Evolutionary conservation across 1,139 yeast genomes (phyloP), one percentile per base, ranked within the genome.

Genomic region (Entelexis paramagnoliae): DNA sequence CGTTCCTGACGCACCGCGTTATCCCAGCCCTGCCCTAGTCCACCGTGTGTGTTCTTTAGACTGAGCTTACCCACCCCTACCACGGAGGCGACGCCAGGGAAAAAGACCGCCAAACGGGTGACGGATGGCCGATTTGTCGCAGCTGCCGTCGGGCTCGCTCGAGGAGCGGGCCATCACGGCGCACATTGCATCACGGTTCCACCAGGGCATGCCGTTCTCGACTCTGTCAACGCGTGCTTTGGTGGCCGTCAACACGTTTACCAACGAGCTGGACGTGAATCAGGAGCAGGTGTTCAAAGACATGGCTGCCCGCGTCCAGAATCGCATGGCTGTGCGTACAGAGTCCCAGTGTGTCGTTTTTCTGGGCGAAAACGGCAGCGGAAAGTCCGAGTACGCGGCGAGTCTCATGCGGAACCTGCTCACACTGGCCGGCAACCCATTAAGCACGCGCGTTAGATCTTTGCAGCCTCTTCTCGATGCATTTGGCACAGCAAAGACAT

Each of bases 171-270:
- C 67, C 38, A 60, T 70, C 48, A 70, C 74, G 19, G 69, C 73
- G 16, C 74, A 70, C 54, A 63, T 70, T 40, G 74, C 74, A 30
- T 68, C 73, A 39, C 59, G 73, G 39, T 70, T 62, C 58, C 72
- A 70, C 56, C 71, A 68, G 58, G 72, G 72, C 28, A 61, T 68
- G 59, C 72, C 73, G 29, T 67, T 67, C 54, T 64, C 68, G 29
- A 60, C 69, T 32, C 62, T 70, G 29, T 67, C 72, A 14, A 60
- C 71, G 6, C 67, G 71, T 30, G 60, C 71, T 34, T 61, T 70
- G 48, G 65, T 70, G 39, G 69, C 72, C 11, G 56, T 70, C 46
- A 70, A 70, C 58, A 70, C 74, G 5, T 69, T 65, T 52, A 57
- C 65, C 14, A 48, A 51, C 35, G 66, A 69, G 20, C 62, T 68